These are phyloP conservation scores for Microbotryomycetes sp. DNA, from an alignment of 1,284 basidiomycete species.

Conservation along the genomic window DNA sequence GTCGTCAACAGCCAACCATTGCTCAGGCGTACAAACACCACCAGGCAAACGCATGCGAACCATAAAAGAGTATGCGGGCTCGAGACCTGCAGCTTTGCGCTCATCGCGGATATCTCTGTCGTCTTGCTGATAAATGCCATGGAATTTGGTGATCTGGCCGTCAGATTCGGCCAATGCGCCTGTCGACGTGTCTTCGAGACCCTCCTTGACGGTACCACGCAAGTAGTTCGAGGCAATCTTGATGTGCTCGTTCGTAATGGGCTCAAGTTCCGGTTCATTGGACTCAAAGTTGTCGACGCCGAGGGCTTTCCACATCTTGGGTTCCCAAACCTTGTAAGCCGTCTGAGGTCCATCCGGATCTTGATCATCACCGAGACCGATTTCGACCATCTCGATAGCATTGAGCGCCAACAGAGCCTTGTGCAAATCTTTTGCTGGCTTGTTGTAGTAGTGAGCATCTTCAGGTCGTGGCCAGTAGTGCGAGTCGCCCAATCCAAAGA, in stretches of 20 bases:
- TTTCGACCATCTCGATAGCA: constrained; percentile 57
- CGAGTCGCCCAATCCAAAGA: constrained; percentile 95
- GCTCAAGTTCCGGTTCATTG: constrained; percentile 85
- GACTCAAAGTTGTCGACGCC: constrained; percentile 88
- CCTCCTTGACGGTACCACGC: constrained; percentile 87
- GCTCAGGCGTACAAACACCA: constrained; percentile 81
- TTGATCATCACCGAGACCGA: constrained; percentile 94
- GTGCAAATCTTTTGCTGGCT: constrained; percentile 87
- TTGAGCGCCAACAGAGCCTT: constrained; percentile 63
- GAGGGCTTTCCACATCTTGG: constrained; percentile 84
- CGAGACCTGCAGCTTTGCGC: constrained; percentile 82
- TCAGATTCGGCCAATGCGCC: constrained; percentile 86
- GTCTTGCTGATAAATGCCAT: constrained; percentile 55
- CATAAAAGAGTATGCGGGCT: constrained; percentile 98
- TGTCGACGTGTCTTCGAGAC: constrained; percentile 76
- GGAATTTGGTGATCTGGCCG: constrained; percentile 96
- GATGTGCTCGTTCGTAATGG: constrained; percentile 99
- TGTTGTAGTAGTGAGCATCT: constrained; percentile 97
- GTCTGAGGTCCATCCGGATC: constrained; percentile 95
- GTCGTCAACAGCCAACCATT: constrained; percentile 93
- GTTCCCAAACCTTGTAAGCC: constrained; percentile 93
- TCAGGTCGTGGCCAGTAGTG: constrained; percentile 98
- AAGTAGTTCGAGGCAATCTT: constrained; percentile 94
- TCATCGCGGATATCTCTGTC: constrained; percentile 98
- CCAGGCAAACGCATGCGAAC: constrained; percentile 94